Conservation (phyloP, 2,329 filamentous ascomycete species). For the Thelonectria olida region DNA sequence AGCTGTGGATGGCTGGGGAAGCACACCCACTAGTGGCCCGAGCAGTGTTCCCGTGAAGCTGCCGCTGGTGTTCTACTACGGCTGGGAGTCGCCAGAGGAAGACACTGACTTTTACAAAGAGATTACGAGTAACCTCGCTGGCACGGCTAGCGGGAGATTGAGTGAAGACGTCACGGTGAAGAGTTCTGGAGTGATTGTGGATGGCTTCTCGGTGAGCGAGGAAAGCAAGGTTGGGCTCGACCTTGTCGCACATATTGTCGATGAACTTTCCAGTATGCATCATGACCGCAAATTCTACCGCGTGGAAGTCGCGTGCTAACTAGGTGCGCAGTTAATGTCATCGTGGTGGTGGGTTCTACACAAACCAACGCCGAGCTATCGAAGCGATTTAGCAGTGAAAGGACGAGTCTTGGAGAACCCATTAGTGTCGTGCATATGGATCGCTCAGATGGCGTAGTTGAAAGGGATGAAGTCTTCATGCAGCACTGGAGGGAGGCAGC, state of each 20-base stretch:
- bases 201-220: conserved; percentile 78
- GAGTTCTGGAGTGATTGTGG: conserved; percentile 83
- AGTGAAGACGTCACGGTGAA: conserved; percentile 78
- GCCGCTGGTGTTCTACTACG: conserved; percentile 90
- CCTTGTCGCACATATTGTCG: conserved; percentile 78
- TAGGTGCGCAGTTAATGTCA: conserved; percentile 75
- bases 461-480: conserved; percentile 78
- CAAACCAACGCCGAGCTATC: conserved; percentile 78
- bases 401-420: conserved; percentile 68
- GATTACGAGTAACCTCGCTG: conserved; percentile 78
- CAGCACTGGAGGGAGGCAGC: conserved; percentile 77
- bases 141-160: conserved; percentile 80
- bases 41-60: conserved; percentile 90
- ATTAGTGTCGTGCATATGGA: conserved; percentile 82
- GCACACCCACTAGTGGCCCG: conserved; percentile 88
- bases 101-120: conserved; percentile 77
- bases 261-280: conserved; percentile 60
- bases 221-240: conserved; percentile 76
- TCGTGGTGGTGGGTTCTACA: conserved; percentile 85
- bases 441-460: conserved; percentile 85
- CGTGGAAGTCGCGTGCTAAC: conserved; percentile 21
- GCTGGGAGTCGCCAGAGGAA: conserved; percentile 76
- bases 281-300: background rate
- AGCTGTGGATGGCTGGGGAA: conserved; percentile 85
- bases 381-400: conserved; percentile 69